Conservation (phyloP, 1,284 basidiomycete species). For the Heterobasidion irregulare region DNA sequence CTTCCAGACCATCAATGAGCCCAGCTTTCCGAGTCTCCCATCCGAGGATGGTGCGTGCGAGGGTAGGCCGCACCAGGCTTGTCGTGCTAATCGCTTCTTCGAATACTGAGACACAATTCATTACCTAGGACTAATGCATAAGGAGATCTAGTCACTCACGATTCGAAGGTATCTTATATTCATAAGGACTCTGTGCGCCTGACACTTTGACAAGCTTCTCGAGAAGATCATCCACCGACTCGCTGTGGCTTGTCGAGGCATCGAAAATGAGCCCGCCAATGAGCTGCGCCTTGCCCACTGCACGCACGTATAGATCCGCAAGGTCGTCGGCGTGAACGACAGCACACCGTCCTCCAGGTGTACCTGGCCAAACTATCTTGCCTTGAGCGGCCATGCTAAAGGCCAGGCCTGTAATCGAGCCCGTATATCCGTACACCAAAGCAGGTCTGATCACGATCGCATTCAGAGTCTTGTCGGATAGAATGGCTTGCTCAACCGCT, state of each 20-base stretch:
- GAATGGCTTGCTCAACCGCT: constrained; percentile 27
- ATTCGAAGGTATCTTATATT: constrained; percentile 24
- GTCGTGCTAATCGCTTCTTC: constrained; percentile 25
- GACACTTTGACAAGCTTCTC: constrained; percentile 32
- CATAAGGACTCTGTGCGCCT: constrained; percentile 25
- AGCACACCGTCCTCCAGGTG: constrained; percentile 31
- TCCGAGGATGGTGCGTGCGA: constrained; percentile 35
- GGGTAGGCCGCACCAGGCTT: constrained; percentile 29
- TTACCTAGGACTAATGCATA: background rate
- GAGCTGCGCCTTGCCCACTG: constrained; percentile 31
- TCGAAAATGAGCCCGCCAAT: constrained; percentile 37
- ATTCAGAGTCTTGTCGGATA: constrained; percentile 24
- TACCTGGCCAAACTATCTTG: constrained; percentile 30
- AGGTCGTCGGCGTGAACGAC: constrained; percentile 43
- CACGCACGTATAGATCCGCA: constrained; percentile 36
- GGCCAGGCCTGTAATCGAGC: constrained; percentile 27
- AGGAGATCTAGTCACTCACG: constrained; percentile 22
- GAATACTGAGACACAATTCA: constrained; percentile 15
- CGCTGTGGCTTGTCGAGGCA: constrained; percentile 33
- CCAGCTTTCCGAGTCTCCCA: constrained; percentile 38
- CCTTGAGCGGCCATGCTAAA: constrained; percentile 29
- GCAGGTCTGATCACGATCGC: constrained; percentile 44
- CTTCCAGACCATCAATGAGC: constrained; percentile 35
- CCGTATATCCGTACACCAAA: constrained; percentile 38
- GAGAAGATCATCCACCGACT: constrained; percentile 36